Evolutionary conservation across 768 basidiomycete genomes (phyloP), one percentile per base, ranked within the genome.

Genomic region (Tulasnella sp.): DNA sequence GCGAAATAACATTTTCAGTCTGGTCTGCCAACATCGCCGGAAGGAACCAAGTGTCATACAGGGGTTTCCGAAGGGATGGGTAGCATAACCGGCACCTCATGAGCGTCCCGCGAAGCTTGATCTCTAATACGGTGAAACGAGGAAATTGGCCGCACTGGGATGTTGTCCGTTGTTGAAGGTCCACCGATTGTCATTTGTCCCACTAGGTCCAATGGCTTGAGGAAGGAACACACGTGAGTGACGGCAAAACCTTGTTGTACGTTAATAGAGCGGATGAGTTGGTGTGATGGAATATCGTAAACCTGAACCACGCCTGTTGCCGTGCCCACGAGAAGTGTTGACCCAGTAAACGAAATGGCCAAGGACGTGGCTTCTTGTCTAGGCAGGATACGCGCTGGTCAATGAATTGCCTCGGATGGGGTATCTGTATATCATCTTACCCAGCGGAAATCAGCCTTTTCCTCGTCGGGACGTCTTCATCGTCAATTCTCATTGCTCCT

Each of bases 271-370:
- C 96, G 91, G 36, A 97, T 84, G 37, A 90, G 89, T 81, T 99
- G 96, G 80, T 96, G 93, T 0, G 97, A 97, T 1, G 93, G 89
- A 38, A 97, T 87, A 78, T 97, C 93, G 82, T 96, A 94, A 49
- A 95, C 82, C 76, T 93, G 87, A 71, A 98, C 87, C 15, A 89
- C 81, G 2, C 94, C 94, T 1, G 87, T 82, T 2, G 87, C 82
- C 0, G 94, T 96, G 29, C 97, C 96, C 39, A 89, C 89, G n/a
- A 99, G 83, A 14, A 99, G 88, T 58, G 91, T 86, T 1, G 93
- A 88, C 0, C 90, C 88, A 14, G 91, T 92, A 34, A 93, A 80
- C 0, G 97, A 97, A 68, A 97, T 89, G 5, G 90, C 83, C 17
- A 98, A 84, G 0, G 89, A 83, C 8, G 91, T 90, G 77, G 98